phyloP scores from a whole-genome alignment of 148 eudicot species.

The Silene latifolia region DNA sequence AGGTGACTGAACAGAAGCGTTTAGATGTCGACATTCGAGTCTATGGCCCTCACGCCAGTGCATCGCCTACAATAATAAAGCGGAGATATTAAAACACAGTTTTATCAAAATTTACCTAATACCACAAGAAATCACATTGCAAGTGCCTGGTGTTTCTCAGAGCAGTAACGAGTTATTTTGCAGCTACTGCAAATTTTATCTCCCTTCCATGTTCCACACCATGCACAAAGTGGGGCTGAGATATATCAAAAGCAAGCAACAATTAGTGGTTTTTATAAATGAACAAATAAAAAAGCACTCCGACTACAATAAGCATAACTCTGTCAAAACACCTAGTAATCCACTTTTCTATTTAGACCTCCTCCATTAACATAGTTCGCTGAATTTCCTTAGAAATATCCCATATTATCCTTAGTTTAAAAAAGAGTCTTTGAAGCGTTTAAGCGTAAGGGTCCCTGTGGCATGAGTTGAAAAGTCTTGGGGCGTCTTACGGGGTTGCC shows the following conservation, averaged over 20 bases:
- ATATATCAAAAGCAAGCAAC: slow-evolving; percentile 5
- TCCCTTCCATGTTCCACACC: slow-evolving; percentile 98
- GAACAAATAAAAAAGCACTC: background rate
- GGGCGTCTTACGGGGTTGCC: no score
- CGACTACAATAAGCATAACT: no score
- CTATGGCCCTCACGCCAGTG: slow-evolving; percentile 73
- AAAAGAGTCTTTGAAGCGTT: no score
- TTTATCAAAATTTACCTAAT: background rate
- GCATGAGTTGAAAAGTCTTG: no score
- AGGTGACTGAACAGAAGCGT: slow-evolving; percentile 26
- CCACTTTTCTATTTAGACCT: no score
- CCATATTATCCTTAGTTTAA: no score
- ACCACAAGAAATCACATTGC: background rate
- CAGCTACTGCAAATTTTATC: slow-evolving; percentile 71
- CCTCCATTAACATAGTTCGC: no score
- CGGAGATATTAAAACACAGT: slow-evolving; percentile 2
- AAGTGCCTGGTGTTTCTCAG: slow-evolving; percentile 43
- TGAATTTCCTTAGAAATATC: no score
- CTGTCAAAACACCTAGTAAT: no score
- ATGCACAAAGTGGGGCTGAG: slow-evolving; percentile 67
- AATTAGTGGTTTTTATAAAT: background rate
- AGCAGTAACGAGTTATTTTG: slow-evolving; percentile 66
- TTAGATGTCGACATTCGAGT: slow-evolving; percentile 40
- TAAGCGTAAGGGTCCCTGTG: no score
- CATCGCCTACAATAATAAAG: slow-evolving; percentile 40